Evolutionary conservation across 306 rosid species (phyloP), one percentile per base, ranked within the genome.

Genomic region (Carpinus fangiana): DNA sequence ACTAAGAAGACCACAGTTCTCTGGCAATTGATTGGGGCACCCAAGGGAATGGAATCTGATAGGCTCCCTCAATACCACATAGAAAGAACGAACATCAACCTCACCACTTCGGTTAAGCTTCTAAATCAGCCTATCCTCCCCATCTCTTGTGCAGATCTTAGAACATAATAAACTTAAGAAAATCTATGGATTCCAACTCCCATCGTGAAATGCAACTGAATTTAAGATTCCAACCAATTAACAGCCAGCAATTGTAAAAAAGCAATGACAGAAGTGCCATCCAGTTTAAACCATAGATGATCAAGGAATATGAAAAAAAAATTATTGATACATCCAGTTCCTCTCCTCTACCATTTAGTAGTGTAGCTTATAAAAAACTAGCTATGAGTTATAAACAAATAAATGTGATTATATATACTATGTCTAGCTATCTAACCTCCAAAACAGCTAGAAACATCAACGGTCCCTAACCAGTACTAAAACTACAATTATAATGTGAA

Each of bases 321-420:
- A 16, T 34, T 65, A 12, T 36, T 8, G 23, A 36, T 34, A 16
- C 48, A 38, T 7, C 45, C 23, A 34, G 45, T n/a, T 16, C 47
- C 70, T 65, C 5, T 65, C 48, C 45, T 34, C 71, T 38, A 36
- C 23, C 48, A 36, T 65, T 62, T 65, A 36, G 71, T 65, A 65
- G n/a, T 7, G 62, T 7, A 65, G 20, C 45, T 16, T 23, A 10
- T 59, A 8, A 17, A 59, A 41, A 41, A 41, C 45, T 41, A 41
- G 45, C 45, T 41, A 41, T 41, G 45, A 41, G 45, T 41, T 41
- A 41, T 41, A 41, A 59, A 59, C 17, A 9, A 59, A 11, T 48
- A 48, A 1, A 48, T 48, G 12, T 9, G 52, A 48, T 48, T 13
- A 48, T 48, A 48, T 9, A 1, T 23, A 23, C 4, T 59, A 23